Conservation (phyloP, 768 basidiomycete species). For the Lactifluus echinatus region DNA sequence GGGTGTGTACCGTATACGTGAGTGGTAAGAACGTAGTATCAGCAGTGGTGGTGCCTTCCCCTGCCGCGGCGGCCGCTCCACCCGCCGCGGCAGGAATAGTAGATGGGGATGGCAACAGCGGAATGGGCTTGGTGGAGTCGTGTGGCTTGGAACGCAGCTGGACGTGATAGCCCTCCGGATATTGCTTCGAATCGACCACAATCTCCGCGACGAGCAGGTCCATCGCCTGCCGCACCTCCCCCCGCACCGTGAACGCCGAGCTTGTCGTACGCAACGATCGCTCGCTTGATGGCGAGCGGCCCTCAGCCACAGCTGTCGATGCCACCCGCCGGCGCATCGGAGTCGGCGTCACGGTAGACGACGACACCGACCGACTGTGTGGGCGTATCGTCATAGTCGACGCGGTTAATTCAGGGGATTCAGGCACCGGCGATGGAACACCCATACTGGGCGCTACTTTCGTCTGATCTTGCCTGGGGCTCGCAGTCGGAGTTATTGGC, state of each 20-base stretch:
- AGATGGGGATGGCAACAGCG: constrained; percentile 29
- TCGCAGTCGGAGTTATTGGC: constrained; percentile 8
- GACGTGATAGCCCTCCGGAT: constrained; percentile 66
- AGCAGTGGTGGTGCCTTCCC: not conserved
- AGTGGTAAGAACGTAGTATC: constrained; percentile 38
- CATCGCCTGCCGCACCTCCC: constrained; percentile 49
- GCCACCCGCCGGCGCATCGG: constrained; percentile 11
- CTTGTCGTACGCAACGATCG: constrained; percentile 29
- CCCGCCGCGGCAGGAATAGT: not conserved
- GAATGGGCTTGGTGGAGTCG: constrained; percentile 31
- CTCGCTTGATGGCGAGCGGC: constrained; percentile 31
- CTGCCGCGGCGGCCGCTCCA: not conserved
- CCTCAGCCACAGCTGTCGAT: constrained; percentile 20
- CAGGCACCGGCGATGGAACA: not conserved
- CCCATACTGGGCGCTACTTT: not conserved
- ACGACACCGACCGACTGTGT: not conserved
- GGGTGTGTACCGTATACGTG: constrained; percentile 53
- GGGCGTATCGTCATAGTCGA: not conserved
- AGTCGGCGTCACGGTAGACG: constrained; percentile 6
- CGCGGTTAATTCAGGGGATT: not conserved
- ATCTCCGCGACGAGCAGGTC: constrained; percentile 75
- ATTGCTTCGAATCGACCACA: constrained; percentile 73
- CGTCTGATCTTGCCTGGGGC: constrained; percentile 3
- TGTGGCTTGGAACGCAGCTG: constrained; percentile 37
- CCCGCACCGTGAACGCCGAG: constrained; percentile 53